Conservation (phyloP, 148 eudicot species). For the Rhododendron kiyosumense region DNA sequence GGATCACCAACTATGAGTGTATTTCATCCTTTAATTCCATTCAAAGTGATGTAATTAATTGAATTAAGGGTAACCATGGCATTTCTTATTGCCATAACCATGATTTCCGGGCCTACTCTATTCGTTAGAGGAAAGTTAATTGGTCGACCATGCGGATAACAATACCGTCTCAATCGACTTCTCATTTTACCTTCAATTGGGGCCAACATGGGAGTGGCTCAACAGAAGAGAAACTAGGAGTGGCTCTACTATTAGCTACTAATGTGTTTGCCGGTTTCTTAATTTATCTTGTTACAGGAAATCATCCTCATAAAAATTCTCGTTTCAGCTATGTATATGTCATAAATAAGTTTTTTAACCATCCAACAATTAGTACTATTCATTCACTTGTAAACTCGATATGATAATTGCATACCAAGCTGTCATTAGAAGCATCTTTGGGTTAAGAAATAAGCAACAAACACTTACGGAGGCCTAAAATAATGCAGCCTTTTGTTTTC, state of each 20-base stretch:
- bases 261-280: background rate
- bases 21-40: background rate
- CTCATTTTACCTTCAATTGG: background rate
- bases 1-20: background rate
- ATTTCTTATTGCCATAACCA: background rate
- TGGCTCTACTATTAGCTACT: background rate
- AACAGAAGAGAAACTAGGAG: background rate
- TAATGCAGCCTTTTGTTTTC: background rate
- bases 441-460: background rate
- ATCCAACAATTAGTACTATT: background rate
- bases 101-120: background rate
- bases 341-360: background rate
- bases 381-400: background rate
- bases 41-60: background rate
- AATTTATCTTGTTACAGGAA: background rate
- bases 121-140: background rate
- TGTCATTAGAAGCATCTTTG: background rate
- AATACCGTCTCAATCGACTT: background rate
- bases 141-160: background rate
- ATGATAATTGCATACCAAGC: background rate
- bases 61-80: background rate
- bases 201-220: background rate
- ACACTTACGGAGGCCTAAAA: background rate
- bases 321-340: background rate
- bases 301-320: background rate